These are phyloP conservation scores for Penicillium thymicola DNA, from an alignment of 2,329 filamentous ascomycete genomes.

Conservation along the genomic window DNA sequence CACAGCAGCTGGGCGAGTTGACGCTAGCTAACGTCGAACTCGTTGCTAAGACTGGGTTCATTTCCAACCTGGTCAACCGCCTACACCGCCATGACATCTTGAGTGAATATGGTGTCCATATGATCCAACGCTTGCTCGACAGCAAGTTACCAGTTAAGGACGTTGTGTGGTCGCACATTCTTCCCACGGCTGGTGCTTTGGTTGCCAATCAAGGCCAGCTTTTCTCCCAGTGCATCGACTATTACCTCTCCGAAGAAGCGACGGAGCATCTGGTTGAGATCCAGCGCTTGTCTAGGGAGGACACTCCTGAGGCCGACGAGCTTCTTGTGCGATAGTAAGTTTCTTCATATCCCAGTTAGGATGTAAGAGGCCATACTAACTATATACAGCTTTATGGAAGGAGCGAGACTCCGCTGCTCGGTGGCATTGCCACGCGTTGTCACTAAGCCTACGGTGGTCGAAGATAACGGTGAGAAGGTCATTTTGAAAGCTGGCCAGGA, in stretches of 20 bases:
- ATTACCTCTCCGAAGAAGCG: slow-evolving; percentile 53
- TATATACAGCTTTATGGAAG: slow-evolving; percentile 39
- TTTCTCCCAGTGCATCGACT: slow-evolving; percentile 57
- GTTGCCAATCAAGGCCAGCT: slow-evolving; percentile 58
- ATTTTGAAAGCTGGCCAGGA: slow-evolving; percentile 36
- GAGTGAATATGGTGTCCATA: slow-evolving; percentile 53
- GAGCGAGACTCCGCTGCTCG: slow-evolving; percentile 38
- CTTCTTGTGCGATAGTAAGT: slow-evolving; percentile 51
- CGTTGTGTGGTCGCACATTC: slow-evolving; percentile 56
- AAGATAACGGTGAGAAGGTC: slow-evolving; percentile 35
- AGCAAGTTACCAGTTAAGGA: slow-evolving; percentile 47
- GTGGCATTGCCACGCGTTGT: slow-evolving; percentile 39
- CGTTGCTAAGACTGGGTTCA: slow-evolving; percentile 42
- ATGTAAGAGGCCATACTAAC: slow-evolving; percentile 9
- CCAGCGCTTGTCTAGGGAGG: slow-evolving; percentile 45
- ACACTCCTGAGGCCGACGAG: slow-evolving; percentile 47
- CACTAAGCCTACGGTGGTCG: slow-evolving; percentile 31
- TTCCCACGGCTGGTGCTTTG: slow-evolving; percentile 56
- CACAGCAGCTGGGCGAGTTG: slow-evolving; percentile 50
- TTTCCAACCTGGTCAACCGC: slow-evolving; percentile 40
- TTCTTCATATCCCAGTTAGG: background rate
- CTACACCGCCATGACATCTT: slow-evolving; percentile 45
- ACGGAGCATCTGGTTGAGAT: slow-evolving; percentile 48
- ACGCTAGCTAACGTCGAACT: slow-evolving; percentile 49
- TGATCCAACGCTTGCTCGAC: slow-evolving; percentile 53